Evolutionary conservation across 108 stramenopile species (phyloP).

Genomic region (Cyclostephanos tholiformis): DNA sequence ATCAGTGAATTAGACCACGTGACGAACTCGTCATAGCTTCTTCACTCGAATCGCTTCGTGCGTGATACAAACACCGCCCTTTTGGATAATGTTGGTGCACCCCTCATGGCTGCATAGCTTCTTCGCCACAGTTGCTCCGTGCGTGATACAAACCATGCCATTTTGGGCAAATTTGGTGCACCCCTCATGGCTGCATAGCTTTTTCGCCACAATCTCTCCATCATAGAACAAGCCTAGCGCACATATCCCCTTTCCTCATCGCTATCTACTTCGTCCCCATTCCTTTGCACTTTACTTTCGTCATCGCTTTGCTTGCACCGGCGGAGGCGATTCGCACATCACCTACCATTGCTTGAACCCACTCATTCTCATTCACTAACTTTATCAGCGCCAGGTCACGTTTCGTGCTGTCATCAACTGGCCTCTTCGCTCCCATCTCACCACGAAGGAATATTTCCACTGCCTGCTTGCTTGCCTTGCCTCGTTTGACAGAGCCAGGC

Average conservation of each 20-base stretch:
- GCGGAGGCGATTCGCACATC: constrained; percentile 87
- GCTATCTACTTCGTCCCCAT: constrained; percentile 44
- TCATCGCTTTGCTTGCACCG: constrained; percentile 73
- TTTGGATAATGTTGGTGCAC: no score
- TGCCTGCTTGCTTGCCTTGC: constrained; percentile 86
- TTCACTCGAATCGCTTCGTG: no score
- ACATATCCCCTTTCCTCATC: no score
- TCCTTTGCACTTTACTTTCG: constrained; percentile 58
- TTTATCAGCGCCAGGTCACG: constrained; percentile 74
- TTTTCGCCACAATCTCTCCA: no score
- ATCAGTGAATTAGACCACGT: neutral
- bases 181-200: no score
- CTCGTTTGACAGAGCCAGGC: constrained; percentile 84
- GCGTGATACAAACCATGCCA: no score
- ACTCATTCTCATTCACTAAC: constrained; percentile 81
- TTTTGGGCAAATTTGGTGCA: no score
- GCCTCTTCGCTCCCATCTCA: constrained; percentile 33
- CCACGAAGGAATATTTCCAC: constrained; percentile 73
- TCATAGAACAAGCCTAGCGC: no score
- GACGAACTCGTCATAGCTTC: neutral
- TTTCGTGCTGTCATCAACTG: constrained; percentile 44
- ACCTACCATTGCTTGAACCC: constrained; percentile 76
- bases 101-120: no score
- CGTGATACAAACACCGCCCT: no score
- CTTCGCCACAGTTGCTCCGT: no score